phyloP scores from a whole-genome alignment of 164 flowering plant genomes.

The Dillenia suffruticosa region DNA sequence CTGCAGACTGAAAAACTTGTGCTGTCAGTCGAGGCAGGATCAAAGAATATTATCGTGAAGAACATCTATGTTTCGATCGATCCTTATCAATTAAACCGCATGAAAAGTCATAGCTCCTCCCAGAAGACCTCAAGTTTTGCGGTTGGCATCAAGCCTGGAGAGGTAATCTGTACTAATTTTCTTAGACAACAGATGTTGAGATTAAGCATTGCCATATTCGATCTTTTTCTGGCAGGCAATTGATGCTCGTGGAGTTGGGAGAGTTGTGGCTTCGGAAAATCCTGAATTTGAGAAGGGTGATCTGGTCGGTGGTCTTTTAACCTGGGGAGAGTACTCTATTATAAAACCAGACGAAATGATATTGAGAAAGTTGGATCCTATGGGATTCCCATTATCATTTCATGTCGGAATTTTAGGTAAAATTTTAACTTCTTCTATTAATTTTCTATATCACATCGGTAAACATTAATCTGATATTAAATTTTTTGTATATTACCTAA shows the following conservation, averaged over 20 bases:
- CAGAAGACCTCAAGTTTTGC: slow-evolving; percentile 31
- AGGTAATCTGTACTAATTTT: slow-evolving; percentile 27
- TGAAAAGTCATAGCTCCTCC: slow-evolving; percentile 52
- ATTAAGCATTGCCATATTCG: neutral
- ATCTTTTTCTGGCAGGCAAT: slow-evolving; percentile 35
- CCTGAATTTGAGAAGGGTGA: slow-evolving; percentile 50
- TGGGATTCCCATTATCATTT: slow-evolving; percentile 59
- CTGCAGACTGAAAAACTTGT: slow-evolving; percentile 21
- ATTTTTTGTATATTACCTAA: too few species aligned
- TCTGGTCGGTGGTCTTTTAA: slow-evolving; percentile 47
- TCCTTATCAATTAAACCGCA: slow-evolving; percentile 76
- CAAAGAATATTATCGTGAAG: slow-evolving; percentile 42
- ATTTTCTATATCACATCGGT: too few species aligned
- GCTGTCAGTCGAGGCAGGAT: slow-evolving; percentile 18
- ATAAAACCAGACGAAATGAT: slow-evolving; percentile 21
- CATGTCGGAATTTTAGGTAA: slow-evolving; percentile 64
- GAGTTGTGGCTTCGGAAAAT: slow-evolving; percentile 59
- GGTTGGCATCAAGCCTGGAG: slow-evolving; percentile 28
- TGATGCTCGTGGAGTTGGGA: slow-evolving; percentile 55
- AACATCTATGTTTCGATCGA: slow-evolving; percentile 65
- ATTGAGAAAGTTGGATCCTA: slow-evolving; percentile 46
- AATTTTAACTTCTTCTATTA: too few species aligned
- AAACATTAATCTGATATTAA: too few species aligned
- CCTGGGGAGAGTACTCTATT: slow-evolving; percentile 57
- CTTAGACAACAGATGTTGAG: neutral